phyloP scores from a whole-genome alignment of 1,139 yeast genomes.

The Hemisphaericaspora xylanilytica region DNA sequence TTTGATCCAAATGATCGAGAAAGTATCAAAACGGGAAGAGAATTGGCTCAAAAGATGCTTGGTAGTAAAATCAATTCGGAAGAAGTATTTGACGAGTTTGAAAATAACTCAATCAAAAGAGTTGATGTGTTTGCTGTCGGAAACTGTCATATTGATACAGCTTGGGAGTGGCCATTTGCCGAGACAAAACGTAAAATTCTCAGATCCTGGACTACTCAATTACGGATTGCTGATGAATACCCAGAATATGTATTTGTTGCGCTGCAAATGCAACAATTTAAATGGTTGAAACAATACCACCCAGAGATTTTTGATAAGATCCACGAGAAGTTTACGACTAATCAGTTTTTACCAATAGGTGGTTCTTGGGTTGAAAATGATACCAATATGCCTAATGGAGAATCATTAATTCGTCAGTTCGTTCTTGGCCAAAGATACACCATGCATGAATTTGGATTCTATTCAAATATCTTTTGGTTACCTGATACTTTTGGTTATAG shows the following conservation, averaged over 20 bases:
- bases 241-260: slow-evolving; percentile 95
- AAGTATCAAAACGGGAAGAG: slow-evolving; percentile 60
- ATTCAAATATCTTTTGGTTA: slow-evolving; percentile 81
- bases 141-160: slow-evolving; percentile 95
- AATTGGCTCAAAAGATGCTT: slow-evolving; percentile 60
- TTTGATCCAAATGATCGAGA: slow-evolving; percentile 59
- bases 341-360: slow-evolving; percentile 86
- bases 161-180: slow-evolving; percentile 98
- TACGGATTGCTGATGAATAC: slow-evolving; percentile 76
- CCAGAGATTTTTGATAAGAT: slow-evolving; percentile 71
- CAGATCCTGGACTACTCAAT: slow-evolving; percentile 93
- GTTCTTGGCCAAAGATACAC: slow-evolving; percentile 87
- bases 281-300: slow-evolving; percentile 84
- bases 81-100: slow-evolving; percentile 48
- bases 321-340: slow-evolving; percentile 63
- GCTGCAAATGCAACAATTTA: slow-evolving; percentile 93
- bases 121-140: slow-evolving; percentile 77
- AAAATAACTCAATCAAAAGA: slow-evolving; percentile 19
- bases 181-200: slow-evolving; percentile 90
- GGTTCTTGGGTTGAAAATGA: slow-evolving; percentile 99
- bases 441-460: slow-evolving; percentile 70
- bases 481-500: slow-evolving; percentile 98
- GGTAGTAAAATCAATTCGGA: slow-evolving; percentile 65
- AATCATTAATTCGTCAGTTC: slow-evolving; percentile 84
- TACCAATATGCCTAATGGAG: slow-evolving; percentile 92